Conservation (phyloP, 2,329 filamentous ascomycete genomes). For the Diaporthe caulivora region DNA sequence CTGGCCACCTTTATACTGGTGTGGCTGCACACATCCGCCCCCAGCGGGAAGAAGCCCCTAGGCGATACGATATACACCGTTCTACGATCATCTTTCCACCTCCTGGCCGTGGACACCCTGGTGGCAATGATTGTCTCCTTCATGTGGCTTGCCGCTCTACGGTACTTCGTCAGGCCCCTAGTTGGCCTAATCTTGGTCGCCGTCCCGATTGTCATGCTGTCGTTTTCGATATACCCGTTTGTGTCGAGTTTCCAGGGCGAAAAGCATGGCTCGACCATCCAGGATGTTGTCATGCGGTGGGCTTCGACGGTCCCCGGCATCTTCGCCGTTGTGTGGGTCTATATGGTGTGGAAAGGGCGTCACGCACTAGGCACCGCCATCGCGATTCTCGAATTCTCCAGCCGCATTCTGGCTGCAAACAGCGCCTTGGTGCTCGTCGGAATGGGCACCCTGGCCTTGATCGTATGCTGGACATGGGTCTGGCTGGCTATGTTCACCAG, state of each 20-base stretch:
- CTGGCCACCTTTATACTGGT: constrained; percentile 91
- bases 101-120: constrained; percentile 90
- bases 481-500: constrained; percentile 98
- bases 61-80: constrained; percentile 96
- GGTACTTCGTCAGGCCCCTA: constrained; percentile 88
- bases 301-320: constrained; percentile 81
- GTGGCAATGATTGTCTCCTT: constrained; percentile 90
- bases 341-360: constrained; percentile 84
- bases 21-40: constrained; percentile 86
- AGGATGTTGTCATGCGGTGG: constrained; percentile 92
- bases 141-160: constrained; percentile 88
- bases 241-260: constrained; percentile 87
- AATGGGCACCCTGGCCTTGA: constrained; percentile 78
- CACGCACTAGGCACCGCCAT: constrained; percentile 86
- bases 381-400: constrained; percentile 91
- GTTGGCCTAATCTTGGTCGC: constrained; percentile 85
- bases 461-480: constrained; percentile 92
- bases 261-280: constrained; percentile 80
- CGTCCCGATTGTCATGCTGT: constrained; percentile 87
- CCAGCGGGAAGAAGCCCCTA: constrained; percentile 75
- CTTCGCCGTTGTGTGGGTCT: constrained; percentile 83
- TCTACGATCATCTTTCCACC: constrained; percentile 86
- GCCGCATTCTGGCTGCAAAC: constrained; percentile 87
- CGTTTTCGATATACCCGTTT: constrained; percentile 92
- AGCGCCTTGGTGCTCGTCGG: constrained; percentile 87